A percentile compares a stretch with the other conserved stretches of the same genome.
phyloP scores from a whole-genome alignment of 148 eudicot genomes.

The Dysphania ambrosioides region DNA sequence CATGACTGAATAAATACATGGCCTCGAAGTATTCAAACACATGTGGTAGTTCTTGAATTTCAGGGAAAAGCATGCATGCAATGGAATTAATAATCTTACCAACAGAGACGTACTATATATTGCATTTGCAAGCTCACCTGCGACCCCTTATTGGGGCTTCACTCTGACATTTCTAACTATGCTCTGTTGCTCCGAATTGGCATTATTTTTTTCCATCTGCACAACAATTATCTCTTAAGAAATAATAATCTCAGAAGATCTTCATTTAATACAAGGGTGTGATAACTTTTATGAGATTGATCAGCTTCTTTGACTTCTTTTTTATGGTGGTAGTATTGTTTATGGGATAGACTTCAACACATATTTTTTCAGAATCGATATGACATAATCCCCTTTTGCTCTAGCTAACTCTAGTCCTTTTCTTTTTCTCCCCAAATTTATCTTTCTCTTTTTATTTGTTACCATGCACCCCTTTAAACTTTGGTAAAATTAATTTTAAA shows the following conservation, averaged over 20 bases:
- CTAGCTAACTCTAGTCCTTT: too few relatives aligned
- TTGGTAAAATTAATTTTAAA: too few relatives aligned
- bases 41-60: slow-evolving; percentile 19
- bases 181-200: not conserved
- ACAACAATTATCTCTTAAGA: slow-evolving; percentile 1
- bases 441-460: too few relatives aligned
- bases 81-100: not conserved
- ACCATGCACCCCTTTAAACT: too few relatives aligned
- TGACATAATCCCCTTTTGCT: too few relatives aligned
- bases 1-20: slow-evolving; percentile 11
- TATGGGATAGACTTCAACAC: not conserved
- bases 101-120: too few relatives aligned
- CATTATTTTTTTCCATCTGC: not conserved
- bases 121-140: slow-evolving; percentile 24
- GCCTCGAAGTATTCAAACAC: slow-evolving; percentile 24
- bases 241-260: slow-evolving; percentile 11
- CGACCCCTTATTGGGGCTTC: slow-evolving; percentile 17
- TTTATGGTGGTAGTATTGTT: not conserved
- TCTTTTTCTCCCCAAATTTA: too few relatives aligned
- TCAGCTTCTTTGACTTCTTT: not conserved
- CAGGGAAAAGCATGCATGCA: slow-evolving; percentile 3
- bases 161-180: not conserved
- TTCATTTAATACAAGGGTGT: not conserved
- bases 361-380: not conserved
- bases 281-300: not conserved